Base-by-base conservation (phyloP, 2,329 filamentous ascomycete genomes). In the Paraphaeosphaeria minitans region DNA sequence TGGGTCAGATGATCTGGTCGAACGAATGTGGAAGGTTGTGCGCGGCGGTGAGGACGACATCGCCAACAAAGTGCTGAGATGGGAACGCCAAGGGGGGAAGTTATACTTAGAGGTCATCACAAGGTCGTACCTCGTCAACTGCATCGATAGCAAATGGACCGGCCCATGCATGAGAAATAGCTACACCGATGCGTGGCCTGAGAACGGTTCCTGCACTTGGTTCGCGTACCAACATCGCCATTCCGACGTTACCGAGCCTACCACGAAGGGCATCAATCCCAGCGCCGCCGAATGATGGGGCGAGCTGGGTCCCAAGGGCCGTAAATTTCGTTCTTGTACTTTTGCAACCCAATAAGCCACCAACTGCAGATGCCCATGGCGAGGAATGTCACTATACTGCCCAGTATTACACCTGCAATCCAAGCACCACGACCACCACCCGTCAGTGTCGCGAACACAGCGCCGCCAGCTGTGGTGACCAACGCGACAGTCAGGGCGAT, bases 321-420 rank as follows among this genome's bases (percentile, higher is more conserved):
- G 72, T 93, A 92, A 66, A 99, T 97, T 79, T 98, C 95, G 75
- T 98, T 98, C 82, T 99, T 99, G 79, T 98, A 99, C 80, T 96
- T 94, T 79, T 99, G 95, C 76, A 99, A 78, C 9, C 93, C 91
- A 71, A 99, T 98, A 63, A 99, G 80, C 93, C 95, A 98, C 94
- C 93, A 98, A 74, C 92, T 96, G 75, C 93, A 97, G 13, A 93
- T 89, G 1, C 94, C 95, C 87, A 97, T 96, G 2, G 88, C 88
- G 55, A 97, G 75, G 4, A 88, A 87, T 0, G 90, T 89, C 22
- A 92, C 81, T 10, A 94, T 70, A n/a, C 87, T 85, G 5, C 92
- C 92, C 6, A 96, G 81, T 1, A 94, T 76, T 64, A 92, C 88
- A 13, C 95, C 95, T 2, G 91, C 80, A 24, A 94, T 76, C 29